Evolutionary conservation across 768 basidiomycete species (phyloP).

Genomic region (Tylopilus sp.): DNA sequence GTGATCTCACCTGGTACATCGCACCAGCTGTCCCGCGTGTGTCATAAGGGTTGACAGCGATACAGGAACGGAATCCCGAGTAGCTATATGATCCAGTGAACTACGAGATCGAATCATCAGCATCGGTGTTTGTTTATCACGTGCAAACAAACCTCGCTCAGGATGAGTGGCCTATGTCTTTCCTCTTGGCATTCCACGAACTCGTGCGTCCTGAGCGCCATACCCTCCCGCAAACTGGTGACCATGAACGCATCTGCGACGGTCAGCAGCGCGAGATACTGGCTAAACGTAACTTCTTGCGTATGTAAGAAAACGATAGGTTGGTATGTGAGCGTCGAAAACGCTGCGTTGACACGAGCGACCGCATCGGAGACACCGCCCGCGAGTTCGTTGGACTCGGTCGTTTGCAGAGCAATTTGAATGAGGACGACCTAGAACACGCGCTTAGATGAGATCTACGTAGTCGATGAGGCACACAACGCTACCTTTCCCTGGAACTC

Average conservation of each 20-base stretch:
- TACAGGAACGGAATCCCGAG: slow-evolving; percentile 82
- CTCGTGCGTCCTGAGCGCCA: slow-evolving; percentile 79
- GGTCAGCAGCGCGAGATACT: slow-evolving; percentile 78
- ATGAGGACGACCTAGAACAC: slow-evolving; percentile 67
- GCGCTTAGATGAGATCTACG: background rate
- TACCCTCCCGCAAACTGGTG: slow-evolving; percentile 81
- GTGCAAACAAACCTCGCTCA: slow-evolving; percentile 58
- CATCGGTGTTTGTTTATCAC: background rate
- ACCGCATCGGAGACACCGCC: slow-evolving; percentile 71
- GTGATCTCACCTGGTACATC: slow-evolving; percentile 48
- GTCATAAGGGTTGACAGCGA: slow-evolving; percentile 86
- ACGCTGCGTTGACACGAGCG: slow-evolving; percentile 77
- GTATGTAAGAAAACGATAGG: slow-evolving; percentile 85
- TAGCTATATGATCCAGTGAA: slow-evolving; percentile 87
- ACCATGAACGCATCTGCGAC: slow-evolving; percentile 86
- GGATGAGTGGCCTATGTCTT: slow-evolving; percentile 62
- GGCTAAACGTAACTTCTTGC: slow-evolving; percentile 79
- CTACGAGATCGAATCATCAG: slow-evolving; percentile 30
- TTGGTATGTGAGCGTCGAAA: slow-evolving; percentile 83
- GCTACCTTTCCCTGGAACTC: slow-evolving; percentile 71
- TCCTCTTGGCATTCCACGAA: slow-evolving; percentile 83
- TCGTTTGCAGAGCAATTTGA: slow-evolving; percentile 83
- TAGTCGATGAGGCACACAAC: background rate
- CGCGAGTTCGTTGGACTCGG: slow-evolving; percentile 69
- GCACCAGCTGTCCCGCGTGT: slow-evolving; percentile 79